Percentiles rank a stretch among this genome's conserved stretches.
These are phyloP conservation scores for Pleomassaria siparia DNA, from an alignment of 2,329 filamentous ascomycete species.

Conservation along the genomic window DNA sequence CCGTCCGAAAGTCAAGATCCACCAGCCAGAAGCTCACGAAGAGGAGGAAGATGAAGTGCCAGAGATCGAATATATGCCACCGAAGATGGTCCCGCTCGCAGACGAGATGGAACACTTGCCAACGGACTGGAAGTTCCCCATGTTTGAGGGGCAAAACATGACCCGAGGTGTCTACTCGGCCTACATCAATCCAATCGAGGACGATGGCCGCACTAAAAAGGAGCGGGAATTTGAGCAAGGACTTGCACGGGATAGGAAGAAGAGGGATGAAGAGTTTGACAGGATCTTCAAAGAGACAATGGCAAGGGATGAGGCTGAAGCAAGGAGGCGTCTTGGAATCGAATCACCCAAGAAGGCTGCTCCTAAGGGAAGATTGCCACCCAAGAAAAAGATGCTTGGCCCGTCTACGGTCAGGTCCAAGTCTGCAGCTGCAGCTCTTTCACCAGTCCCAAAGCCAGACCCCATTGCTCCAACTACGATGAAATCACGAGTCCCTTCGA, in stretches of 20 bases:
- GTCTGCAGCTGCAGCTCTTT: constrained; percentile 48
- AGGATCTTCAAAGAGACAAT: constrained; percentile 65
- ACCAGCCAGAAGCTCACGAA: constrained; percentile 58
- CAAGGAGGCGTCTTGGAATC: constrained; percentile 30
- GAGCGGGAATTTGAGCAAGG: constrained; percentile 59
- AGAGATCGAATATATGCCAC: constrained; percentile 89
- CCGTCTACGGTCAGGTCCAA: constrained; percentile 58
- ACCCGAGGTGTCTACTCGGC: constrained; percentile 54
- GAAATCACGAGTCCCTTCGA: constrained; percentile 42
- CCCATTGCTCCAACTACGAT: constrained; percentile 44
- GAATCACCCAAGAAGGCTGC: constrained; percentile 30
- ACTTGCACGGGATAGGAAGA: constrained; percentile 48
- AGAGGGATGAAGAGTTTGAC: constrained; percentile 67
- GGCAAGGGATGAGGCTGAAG: constrained; percentile 54
- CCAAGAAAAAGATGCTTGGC: constrained; percentile 23
- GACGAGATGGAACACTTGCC: constrained; percentile 72
- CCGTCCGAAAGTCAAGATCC: constrained; percentile 61
- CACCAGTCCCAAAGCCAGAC: constrained; percentile 34
- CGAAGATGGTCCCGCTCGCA: constrained; percentile 61
- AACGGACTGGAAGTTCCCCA: constrained; percentile 52
- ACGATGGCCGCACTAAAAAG: constrained; percentile 64
- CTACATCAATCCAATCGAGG: constrained; percentile 61
- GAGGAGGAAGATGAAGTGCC: constrained; percentile 61
- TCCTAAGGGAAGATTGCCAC: constrained; percentile 16
- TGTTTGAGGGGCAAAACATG: constrained; percentile 57